phyloP scores from a whole-genome alignment of 1,284 basidiomycete species.

The Cutaneotrichosporon cavernicola region DNA sequence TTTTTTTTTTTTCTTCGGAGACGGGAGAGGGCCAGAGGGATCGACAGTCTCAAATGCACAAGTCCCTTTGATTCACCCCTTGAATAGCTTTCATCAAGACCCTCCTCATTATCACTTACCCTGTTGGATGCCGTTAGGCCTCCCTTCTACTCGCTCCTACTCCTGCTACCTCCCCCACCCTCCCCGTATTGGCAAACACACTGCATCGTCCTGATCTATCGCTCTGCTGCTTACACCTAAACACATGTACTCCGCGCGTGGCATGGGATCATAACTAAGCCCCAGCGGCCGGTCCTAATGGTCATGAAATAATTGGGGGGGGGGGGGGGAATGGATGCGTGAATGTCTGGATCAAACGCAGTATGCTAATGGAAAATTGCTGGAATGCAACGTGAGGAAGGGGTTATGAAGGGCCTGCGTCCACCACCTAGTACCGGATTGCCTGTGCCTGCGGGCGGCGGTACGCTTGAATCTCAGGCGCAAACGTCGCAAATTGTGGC shows the following conservation, averaged over 20 bases:
- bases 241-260: not conserved
- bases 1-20: not conserved
- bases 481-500: constrained; percentile 15
- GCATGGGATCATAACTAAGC: not conserved
- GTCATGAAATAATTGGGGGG: not conserved
- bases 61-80: too few relatives aligned
- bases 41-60: too few relatives aligned
- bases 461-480: constrained; percentile 10
- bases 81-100: too few relatives aligned
- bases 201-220: not conserved
- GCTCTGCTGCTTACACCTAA: not conserved
- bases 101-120: too few relatives aligned
- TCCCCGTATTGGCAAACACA: not conserved
- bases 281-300: not conserved
- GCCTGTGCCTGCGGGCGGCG: constrained; percentile 12
- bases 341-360: not conserved
- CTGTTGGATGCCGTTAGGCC: too few relatives aligned
- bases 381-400: not conserved
- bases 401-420: not conserved
- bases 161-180: not conserved
- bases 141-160: too few relatives aligned
- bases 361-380: not conserved
- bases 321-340: not conserved
- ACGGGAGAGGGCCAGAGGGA: too few relatives aligned
- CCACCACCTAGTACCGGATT: constrained; percentile 13